A percentile compares a stretch with the other conserved stretches of the same genome.
These are phyloP conservation scores for Venturia nashicola DNA, from an alignment of 2,329 filamentous ascomycete species.

Conservation along the genomic window DNA sequence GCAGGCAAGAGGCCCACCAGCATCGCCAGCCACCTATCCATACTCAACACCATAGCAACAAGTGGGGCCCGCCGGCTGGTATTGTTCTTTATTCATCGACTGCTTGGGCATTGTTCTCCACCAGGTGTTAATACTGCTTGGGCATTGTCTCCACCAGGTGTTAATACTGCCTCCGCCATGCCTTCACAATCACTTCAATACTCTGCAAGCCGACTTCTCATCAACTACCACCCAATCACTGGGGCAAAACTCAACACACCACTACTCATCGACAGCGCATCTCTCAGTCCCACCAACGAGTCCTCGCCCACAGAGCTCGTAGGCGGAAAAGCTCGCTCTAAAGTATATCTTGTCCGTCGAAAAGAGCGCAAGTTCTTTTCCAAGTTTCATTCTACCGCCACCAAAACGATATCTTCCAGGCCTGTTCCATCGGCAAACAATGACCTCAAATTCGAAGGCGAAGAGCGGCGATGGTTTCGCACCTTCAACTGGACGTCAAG, in stretches of 20 bases:
- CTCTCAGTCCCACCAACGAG: not conserved
- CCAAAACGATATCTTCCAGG: not conserved
- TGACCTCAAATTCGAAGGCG: not conserved
- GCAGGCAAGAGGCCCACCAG: not conserved
- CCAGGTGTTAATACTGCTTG: not conserved
- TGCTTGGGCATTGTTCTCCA: not conserved
- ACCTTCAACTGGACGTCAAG: not conserved
- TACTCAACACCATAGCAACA: conserved; percentile 2
- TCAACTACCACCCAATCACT: not conserved
- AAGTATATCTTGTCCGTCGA: not conserved
- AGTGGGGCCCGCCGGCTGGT: not conserved
- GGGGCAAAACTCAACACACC: not conserved
- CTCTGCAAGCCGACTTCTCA: not conserved
- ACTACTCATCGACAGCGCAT: not conserved
- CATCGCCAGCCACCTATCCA: not conserved
- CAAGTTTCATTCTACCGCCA: not conserved
- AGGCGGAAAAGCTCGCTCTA: not conserved
- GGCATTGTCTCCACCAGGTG: not conserved
- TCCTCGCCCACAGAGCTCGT: not conserved
- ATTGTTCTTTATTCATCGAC: not conserved
- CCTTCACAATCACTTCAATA: not conserved
- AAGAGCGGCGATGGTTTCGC: not conserved
- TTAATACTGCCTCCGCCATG: not conserved
- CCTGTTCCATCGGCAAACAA: not conserved
- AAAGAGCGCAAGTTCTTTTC: not conserved